Evolutionary conservation across 2,329 filamentous ascomycete genomes (phyloP), one percentile per base, ranked within the genome.

Genomic region (Fusarium avenaceum): DNA sequence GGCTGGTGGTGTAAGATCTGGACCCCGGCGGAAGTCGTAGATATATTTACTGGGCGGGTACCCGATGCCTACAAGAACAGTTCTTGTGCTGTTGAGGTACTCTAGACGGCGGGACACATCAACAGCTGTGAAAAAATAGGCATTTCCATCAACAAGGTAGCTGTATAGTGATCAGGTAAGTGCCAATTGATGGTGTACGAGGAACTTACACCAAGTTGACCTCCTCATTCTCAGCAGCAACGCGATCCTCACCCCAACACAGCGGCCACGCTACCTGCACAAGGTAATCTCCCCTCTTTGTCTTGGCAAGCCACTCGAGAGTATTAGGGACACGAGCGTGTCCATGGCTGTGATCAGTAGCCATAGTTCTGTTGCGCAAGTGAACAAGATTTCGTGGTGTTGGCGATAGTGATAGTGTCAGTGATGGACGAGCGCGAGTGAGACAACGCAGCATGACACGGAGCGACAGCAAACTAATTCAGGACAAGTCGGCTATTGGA

Each of bases 91-190:
- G 56, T 76, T 69, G 20, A 70, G 63, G 30, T 73, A 76, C 19
- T 73, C 69, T 1, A 75, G 43, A 2, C 75, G 68, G 1, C 70
- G 69, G 3, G 69, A 59, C 14, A 77, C 67, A 40, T 79, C 77
- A 7, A 78, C 71, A 2, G 76, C 76, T 20, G 76, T 75, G 51
- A 75, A 72, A 65, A 79, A 78, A 44, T 77, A 77, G 6, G 76
- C 76, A 26, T 79, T 79, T 2, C 78, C 77, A 24, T 79, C 77
- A 1, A 76, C 74, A 5, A 78, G 54, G 38, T 79, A 79, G 9
- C 77, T 79, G 19, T 6, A 5, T n/a, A 0, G 17, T 10, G 19
- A 44, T 71, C 15, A 63, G 50, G 3, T 11, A 5, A 5, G 7
- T 15, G 17, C 7, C 7, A n/a, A 19, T 2, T 4, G 8, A 13